phyloP scores from a whole-genome alignment of 2,329 filamentous ascomycete genomes.

The Anthostomella pinea region DNA sequence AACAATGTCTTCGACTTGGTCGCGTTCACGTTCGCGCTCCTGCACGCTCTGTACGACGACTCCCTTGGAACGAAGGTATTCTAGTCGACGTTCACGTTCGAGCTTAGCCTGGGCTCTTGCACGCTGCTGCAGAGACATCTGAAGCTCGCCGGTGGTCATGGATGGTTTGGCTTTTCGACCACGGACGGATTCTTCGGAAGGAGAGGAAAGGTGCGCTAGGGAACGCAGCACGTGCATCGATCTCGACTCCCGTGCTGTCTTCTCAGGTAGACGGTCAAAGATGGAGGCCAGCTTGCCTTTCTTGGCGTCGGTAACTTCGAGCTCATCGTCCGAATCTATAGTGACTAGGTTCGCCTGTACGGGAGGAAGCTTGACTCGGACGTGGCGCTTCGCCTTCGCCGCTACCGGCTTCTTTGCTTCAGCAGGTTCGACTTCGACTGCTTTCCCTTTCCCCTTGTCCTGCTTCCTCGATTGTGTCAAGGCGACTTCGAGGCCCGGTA shows the following conservation, averaged over 20 bases:
- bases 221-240: conserved; percentile 68
- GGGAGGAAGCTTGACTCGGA: conserved; percentile 49
- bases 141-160: conserved; percentile 69
- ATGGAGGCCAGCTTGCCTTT: conserved; percentile 57
- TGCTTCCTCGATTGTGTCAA: conserved; percentile 33
- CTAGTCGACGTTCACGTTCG: conserved; percentile 74
- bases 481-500: conserved; percentile 38
- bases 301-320: conserved; percentile 57
- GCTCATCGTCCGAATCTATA: conserved; percentile 55
- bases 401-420: conserved; percentile 25
- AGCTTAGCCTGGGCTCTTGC: conserved; percentile 76
- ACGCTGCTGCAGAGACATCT: conserved; percentile 63
- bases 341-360: conserved; percentile 37
- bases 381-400: conserved; percentile 41
- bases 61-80: conserved; percentile 74
- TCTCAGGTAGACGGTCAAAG: conserved; percentile 66
- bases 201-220: conserved; percentile 70
- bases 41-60: conserved; percentile 80
- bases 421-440: conserved; percentile 29
- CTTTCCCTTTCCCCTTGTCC: conserved; percentile 63
- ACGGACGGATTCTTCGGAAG: conserved; percentile 48
- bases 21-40: conserved; percentile 78
- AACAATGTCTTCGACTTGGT: conserved; percentile 83
- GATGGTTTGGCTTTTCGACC: conserved; percentile 44
- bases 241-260: conserved; percentile 59